Conservation (phyloP, 768 basidiomycete species). For the Rhizopogon roseolus region DNA sequence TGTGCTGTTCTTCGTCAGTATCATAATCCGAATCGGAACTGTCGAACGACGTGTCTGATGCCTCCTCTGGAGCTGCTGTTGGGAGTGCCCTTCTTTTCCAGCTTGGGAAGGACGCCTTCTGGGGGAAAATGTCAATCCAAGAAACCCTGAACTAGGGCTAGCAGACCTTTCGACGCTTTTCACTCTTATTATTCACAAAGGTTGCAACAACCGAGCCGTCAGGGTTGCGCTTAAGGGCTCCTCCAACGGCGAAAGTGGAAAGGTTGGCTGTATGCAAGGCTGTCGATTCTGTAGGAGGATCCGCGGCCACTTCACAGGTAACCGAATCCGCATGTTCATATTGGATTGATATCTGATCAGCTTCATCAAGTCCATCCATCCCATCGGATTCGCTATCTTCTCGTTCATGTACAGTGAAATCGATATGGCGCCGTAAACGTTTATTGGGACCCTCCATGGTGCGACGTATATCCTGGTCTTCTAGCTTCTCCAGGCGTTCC, state of each 20-base stretch:
- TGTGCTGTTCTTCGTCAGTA: conserved; percentile 23
- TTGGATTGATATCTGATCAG: not conserved
- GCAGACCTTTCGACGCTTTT: conserved; percentile 41
- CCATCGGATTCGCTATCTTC: conserved; percentile 29
- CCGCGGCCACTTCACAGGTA: conserved; percentile 9
- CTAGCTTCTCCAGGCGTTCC: conserved; percentile 51
- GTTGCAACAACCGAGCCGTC: conserved; percentile 58
- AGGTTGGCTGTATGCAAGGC: conserved; percentile 8
- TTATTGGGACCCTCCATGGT: conserved; percentile 46
- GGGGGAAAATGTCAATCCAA: conserved; percentile 4
- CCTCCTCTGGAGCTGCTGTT: conserved; percentile 24
- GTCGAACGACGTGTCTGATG: conserved; percentile 64
- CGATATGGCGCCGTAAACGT: conserved; percentile 42
- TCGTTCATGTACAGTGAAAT: conserved; percentile 4
- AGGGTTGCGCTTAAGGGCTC: conserved; percentile 59
- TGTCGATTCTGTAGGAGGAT: conserved; percentile 8
- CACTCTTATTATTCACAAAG: conserved; percentile 34
- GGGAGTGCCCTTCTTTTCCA: conserved; percentile 41
- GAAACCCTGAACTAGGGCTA: not conserved
- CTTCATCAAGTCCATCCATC: conserved; percentile 12
- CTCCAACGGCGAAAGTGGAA: conserved; percentile 39
- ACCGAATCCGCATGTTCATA: not conserved
- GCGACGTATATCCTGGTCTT: conserved; percentile 55
- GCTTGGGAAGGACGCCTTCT: conserved; percentile 37
- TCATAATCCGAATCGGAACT: conserved; percentile 78